Conservation (phyloP, 148 eudicot species). For the Fagopyrum esculentum region DNA sequence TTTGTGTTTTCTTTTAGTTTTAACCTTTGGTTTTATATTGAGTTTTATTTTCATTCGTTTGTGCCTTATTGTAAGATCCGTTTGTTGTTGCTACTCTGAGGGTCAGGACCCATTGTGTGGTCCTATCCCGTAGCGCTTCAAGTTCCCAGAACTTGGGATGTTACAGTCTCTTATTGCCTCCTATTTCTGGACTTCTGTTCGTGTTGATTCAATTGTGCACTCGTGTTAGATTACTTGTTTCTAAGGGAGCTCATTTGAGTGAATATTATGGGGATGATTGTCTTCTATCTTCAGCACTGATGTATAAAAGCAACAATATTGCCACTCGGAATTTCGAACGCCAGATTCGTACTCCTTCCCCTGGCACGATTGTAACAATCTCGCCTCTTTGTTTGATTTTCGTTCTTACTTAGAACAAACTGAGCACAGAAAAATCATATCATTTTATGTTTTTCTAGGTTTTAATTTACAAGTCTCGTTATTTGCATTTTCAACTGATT, state of each 20-base stretch:
- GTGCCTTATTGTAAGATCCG: too few species aligned
- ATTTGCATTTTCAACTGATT: background rate
- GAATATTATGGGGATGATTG: conserved; percentile 5
- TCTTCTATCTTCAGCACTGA: conserved; percentile 24
- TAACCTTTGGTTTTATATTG: too few species aligned
- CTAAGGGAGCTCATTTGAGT: background rate
- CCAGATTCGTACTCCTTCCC: conserved; percentile 70
- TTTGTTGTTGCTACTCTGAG: too few species aligned
- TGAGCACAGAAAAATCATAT: background rate
- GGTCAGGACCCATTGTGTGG: too few species aligned
- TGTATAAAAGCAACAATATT: conserved; percentile 78
- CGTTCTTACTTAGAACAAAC: background rate
- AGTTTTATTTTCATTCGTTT: too few species aligned
- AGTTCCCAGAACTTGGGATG: too few species aligned
- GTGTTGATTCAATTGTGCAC: background rate
- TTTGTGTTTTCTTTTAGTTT: too few species aligned
- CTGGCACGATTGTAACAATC: conserved; percentile 62
- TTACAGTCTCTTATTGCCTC: too few species aligned
- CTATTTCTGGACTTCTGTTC: background rate
- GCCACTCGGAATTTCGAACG: conserved; percentile 82
- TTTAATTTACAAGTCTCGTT: background rate
- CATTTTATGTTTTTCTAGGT: too few species aligned
- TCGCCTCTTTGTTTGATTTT: conserved; percentile 1
- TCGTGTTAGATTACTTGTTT: background rate
- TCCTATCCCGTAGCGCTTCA: too few species aligned